A percentile compares a stretch with the other conserved stretches of the same genome.
Conservation (phyloP, 2,329 filamentous ascomycete genomes). For the Aspergillus sojae region DNA sequence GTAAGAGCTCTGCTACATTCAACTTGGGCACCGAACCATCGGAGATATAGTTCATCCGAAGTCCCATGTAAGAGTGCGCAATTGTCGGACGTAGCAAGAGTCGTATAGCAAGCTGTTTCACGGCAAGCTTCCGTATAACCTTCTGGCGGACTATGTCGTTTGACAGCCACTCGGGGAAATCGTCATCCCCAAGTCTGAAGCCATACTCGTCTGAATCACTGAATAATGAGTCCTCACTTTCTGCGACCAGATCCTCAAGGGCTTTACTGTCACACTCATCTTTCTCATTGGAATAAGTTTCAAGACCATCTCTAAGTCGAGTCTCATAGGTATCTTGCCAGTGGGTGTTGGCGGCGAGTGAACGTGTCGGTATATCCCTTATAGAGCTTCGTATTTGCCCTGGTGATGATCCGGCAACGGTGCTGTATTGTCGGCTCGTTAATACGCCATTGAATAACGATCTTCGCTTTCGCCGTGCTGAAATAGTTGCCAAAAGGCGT, state of each 20-base stretch:
- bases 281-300: not conserved
- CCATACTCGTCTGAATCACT: constrained; percentile 21
- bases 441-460: constrained; percentile 22
- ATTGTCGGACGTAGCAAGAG: constrained; percentile 42
- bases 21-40: constrained; percentile 33
- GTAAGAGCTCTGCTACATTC: constrained; percentile 35
- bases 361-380: constrained; percentile 5
- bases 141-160: constrained; percentile 36
- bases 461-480: constrained; percentile 25
- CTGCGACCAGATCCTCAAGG: constrained; percentile 8
- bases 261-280: not conserved
- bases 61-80: constrained; percentile 41
- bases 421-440: constrained; percentile 30
- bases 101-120: constrained; percentile 43
- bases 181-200: constrained; percentile 23
- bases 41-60: constrained; percentile 34
- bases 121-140: constrained; percentile 42
- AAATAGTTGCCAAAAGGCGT: constrained; percentile 36
- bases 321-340: not conserved
- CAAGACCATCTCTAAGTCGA: not conserved
- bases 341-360: constrained; percentile 1
- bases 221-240: constrained; percentile 8
- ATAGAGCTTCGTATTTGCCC: constrained; percentile 14
- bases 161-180: constrained; percentile 32
- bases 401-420: constrained; percentile 20